Evolutionary conservation across 495 filamentous ascomycete species (phyloP).

Genomic region (Aspergillus leporis): DNA sequence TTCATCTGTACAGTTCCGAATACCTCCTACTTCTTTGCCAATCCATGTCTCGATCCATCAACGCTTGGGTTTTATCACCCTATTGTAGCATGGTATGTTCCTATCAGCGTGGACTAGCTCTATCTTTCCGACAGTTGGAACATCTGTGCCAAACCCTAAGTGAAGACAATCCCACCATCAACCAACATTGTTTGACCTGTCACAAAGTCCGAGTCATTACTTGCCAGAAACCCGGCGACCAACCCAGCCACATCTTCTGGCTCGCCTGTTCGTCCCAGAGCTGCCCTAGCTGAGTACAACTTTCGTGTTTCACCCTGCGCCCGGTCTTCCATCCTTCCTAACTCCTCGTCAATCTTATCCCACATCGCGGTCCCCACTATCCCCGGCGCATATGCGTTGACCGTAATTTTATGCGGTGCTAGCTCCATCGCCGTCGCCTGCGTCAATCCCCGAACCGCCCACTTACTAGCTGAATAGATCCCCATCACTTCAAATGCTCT

Average conservation of each 20-base stretch:
- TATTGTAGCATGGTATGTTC: no score
- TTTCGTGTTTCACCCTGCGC: constrained; percentile 53
- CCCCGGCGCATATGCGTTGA: constrained; percentile 62
- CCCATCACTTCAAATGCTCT: constrained; percentile 52
- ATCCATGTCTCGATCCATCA: no score
- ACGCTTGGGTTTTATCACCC: no score
- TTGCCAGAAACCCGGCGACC: constrained; percentile 57
- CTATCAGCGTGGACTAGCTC: no score
- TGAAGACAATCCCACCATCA: constrained; percentile 61
- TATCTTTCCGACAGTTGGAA: no score
- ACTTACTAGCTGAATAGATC: constrained; percentile 60
- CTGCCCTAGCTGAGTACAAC: constrained; percentile 48
- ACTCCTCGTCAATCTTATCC: constrained; percentile 56
- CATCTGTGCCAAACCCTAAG: constrained; percentile 11
- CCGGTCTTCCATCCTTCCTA: constrained; percentile 45
- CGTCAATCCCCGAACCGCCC: constrained; percentile 59
- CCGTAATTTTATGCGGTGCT: constrained; percentile 58
- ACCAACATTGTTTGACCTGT: constrained; percentile 64
- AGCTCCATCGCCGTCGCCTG: constrained; percentile 60
- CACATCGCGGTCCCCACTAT: constrained; percentile 64
- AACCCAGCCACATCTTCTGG: constrained; percentile 60
- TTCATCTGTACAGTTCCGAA: no score
- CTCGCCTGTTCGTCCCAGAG: constrained; percentile 50
- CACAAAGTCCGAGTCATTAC: constrained; percentile 55
- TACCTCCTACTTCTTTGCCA: no score